Evolutionary conservation across 2,329 filamentous ascomycete species (phyloP), one percentile per base, ranked within the genome.

Genomic region (Penicillium verrucosum): DNA sequence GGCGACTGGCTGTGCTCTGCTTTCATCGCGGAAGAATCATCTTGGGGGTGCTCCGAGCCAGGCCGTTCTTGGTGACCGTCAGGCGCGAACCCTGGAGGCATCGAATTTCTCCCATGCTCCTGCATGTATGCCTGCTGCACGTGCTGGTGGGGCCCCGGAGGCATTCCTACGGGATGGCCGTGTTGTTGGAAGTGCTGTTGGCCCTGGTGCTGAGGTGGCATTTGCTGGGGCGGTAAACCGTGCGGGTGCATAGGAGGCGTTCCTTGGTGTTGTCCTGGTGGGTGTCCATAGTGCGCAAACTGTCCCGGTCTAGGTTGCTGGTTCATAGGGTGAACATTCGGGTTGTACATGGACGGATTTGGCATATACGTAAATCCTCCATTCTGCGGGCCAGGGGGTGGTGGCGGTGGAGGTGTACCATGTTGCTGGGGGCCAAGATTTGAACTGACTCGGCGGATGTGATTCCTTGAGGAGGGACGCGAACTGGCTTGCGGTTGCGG

Each of bases 361-460:
- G 89, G 86, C 80, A 95, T 90, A 70, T 92, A 97, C 4, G 89
- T 84, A 73, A 89, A 96, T 53, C 85, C 89, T 68, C 89, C 89
- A 58, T 82, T 78, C 29, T 81, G 80, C 34, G 82, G 54, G n/a
- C 56, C 59, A 14, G 67, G 82, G 46, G 86, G 86, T 29, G 74
- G 70, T 23, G 85, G 80, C 64, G 84, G 81, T 38, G 85, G 80
- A 64, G 84, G 81, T 41, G 84, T 85, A 38, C 80, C 80, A 61
- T 88, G 81, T 57, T 83, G 80, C 65, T 86, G 88, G 37, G 85
- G 84, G 4, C 83, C 84, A 65, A 95, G 85, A 69, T 87, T 89
- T 12, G 89, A 89, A 63, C 87, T 89, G 65, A 88, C 82, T 44
- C 90, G 85, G 64, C 89, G 87, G 63, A 89, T 82, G 65, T 91